Evolutionary conservation across 2,329 filamentous ascomycete genomes (phyloP), one percentile per base, ranked within the genome.

Genomic region (Malbranchea zuffiana): DNA sequence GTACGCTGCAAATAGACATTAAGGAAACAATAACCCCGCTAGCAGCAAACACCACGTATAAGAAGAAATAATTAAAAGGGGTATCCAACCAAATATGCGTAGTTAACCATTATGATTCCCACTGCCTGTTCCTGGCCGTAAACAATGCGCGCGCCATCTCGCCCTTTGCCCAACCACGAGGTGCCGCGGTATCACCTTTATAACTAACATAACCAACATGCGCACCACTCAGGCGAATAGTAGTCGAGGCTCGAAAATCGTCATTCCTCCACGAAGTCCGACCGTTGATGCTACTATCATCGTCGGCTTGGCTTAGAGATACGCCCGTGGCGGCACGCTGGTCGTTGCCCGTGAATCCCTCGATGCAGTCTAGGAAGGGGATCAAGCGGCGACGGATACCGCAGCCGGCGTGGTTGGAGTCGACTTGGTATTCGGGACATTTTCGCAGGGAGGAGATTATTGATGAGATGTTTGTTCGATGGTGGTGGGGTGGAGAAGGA

Each of bases 341-440:
- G 32, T 59, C 54, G 16, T 50, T 25, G n/a, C 18, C 47, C 3
- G 59, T 45, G 38, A 59, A 61, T 13, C 52, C 50, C 35, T 61
- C 56, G 23, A 63, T 53, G 15, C 51, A 54, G 24, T 62, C 59
- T 4, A 66, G 45, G 2, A 58, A 45, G 3, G 59, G 56, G 6
- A 62, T 48, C 6, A 66, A 47, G 5, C 60, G 55, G 17, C 60
- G 61, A 13, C 60, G 48, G 10, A 64, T 51, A 3, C 62, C 62
- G 40, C 63, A 66, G 21, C 60, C 58, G 2, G 48, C 47, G 35
- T 66, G 63, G 36, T 58, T 56, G 2, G 45, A 39, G 40, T 65
- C 62, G 23, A 66, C 55, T 39, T 65, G 59, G 42, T 65, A 65
- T 21, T 60, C 57, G 2, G 63, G 61, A 32, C 54, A 60, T 41